Base-by-base conservation (phyloP, 176 grass and related monocot species). In the Bromus sterilis region DNA sequence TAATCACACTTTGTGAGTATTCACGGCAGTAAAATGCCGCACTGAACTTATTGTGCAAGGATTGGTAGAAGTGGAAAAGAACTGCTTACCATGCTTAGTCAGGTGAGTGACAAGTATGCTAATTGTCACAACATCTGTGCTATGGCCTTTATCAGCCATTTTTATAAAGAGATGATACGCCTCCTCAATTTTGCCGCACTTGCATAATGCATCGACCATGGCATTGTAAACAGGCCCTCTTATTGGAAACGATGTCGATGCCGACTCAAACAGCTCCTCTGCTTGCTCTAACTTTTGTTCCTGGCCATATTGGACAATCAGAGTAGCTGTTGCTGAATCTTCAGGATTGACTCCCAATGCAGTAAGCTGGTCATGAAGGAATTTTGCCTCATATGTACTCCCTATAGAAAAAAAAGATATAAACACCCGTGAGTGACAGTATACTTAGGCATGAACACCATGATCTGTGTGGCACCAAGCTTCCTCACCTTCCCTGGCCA, bases 61-160 rank as follows among this genome's bases (percentile, higher is more conserved):
- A 46, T 61, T 29, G 35, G 35, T 48, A 71, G 34, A 42, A 81
- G 15, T 56, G 12, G 3, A 79, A 75, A 11, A 76, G 69, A 60
- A 77, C 53, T 20, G 13, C 57, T 75, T 83, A 98, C 95, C 88
- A 59, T 86, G 82, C 42, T 98, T 93, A 48, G 90, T 89, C 34
- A 93, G 80, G 83, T 89, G 81, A 76, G 82, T 89, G 64, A 93
- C 90, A 80, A 94, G 88, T 87, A 98, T 98, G 84, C 95, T 95
- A 82, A 91, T 57, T 37, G 92, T 89, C 40, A 98, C 90, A 84
- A 66, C 84, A 86, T 95, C 88, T 63, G 66, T 82, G 24, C 41
- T 69, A 76, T 76, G 51, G 9, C 89, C 85, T 75, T 42, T 76
- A 49, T 81, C 42, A 55, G 65, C 61, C 79, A 87, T 86, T 88